Evolutionary conservation across 345 rosid species (phyloP).

Genomic region (Hibiscus trionum): DNA sequence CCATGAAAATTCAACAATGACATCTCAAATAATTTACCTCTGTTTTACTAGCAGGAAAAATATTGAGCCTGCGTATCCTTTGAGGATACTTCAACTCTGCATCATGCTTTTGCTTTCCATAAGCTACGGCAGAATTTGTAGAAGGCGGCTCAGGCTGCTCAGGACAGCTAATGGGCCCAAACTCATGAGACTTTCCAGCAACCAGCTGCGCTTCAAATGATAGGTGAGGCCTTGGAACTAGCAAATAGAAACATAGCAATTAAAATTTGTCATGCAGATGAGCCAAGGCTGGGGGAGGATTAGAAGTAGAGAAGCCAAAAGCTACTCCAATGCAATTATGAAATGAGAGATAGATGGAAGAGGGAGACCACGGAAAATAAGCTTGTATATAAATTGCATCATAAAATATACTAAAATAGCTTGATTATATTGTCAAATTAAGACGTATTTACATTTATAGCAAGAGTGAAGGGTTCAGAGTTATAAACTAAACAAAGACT

Average conservation of each 20-base stretch:
- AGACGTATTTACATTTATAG: background rate
- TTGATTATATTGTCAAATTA: background rate
- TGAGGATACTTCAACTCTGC: conserved; percentile 84
- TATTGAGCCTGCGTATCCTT: conserved; percentile 82
- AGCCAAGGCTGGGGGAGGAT: background rate
- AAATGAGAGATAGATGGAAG: background rate
- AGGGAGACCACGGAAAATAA: background rate
- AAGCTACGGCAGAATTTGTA: conserved; percentile 35
- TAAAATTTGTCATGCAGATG: background rate
- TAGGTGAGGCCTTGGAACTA: conserved; percentile 96
- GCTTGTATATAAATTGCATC: background rate
- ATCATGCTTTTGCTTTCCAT: conserved; percentile 74
- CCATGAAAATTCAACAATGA: background rate
- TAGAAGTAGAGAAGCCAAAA: background rate
- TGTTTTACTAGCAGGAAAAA: conserved; percentile 69
- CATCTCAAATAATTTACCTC: conserved; percentile 42
- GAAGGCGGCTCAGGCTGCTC: conserved; percentile 64
- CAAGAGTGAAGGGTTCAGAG: background rate
- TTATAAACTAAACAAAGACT: background rate
- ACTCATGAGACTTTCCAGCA: conserved; percentile 84
- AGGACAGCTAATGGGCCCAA: conserved; percentile 61
- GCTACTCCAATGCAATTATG: background rate
- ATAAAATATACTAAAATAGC: background rate
- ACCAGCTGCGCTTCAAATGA: conserved; percentile 98
- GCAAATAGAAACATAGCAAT: conserved; percentile 17